Percentiles rank a stretch among this genome's conserved stretches.
phyloP scores from a whole-genome alignment of 129 eudicot species.

The Flaveria linearis region DNA sequence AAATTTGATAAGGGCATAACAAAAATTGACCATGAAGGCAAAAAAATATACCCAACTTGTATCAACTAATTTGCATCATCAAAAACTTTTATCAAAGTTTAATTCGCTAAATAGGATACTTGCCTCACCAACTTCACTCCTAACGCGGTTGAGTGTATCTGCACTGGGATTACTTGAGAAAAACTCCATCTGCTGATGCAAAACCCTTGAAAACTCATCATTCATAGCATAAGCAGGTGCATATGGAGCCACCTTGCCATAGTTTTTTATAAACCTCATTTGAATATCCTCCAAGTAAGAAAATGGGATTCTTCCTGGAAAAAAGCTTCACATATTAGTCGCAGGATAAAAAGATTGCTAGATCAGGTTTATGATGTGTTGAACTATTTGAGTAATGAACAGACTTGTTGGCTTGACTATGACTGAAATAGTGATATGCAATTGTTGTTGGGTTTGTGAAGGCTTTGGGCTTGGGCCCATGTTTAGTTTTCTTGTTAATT shows the following conservation, averaged over 20 bases:
- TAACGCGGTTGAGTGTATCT: slow-evolving; percentile 89
- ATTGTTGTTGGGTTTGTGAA: too few species aligned
- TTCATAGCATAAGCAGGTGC: slow-evolving; percentile 99
- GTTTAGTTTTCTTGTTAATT: too few species aligned
- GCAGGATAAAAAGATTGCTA: not conserved
- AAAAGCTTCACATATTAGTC: slow-evolving; percentile 23
- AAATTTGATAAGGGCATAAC: not conserved
- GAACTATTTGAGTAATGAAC: not conserved
- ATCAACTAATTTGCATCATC: slow-evolving; percentile 15
- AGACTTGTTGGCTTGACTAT: not conserved
- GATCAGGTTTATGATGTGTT: slow-evolving; percentile 5
- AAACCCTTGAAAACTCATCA: slow-evolving; percentile 96
- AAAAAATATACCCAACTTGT: not conserved
- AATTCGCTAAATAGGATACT: slow-evolving; percentile 34
- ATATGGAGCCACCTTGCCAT: slow-evolving; percentile 77
- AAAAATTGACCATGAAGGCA: not conserved
- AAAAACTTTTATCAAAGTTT: not conserved
- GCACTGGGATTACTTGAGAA: slow-evolving; percentile 96
- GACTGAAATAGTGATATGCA: not conserved
- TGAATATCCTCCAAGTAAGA: slow-evolving; percentile 95
- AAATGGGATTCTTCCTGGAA: slow-evolving; percentile 92
- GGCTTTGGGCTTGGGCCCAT: too few species aligned
- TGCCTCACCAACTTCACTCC: slow-evolving; percentile 98
- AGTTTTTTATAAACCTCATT: slow-evolving; percentile 96
- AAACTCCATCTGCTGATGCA: slow-evolving; percentile 99